Conservation (phyloP, 768 basidiomycete species). For the Suillus plorans region DNA sequence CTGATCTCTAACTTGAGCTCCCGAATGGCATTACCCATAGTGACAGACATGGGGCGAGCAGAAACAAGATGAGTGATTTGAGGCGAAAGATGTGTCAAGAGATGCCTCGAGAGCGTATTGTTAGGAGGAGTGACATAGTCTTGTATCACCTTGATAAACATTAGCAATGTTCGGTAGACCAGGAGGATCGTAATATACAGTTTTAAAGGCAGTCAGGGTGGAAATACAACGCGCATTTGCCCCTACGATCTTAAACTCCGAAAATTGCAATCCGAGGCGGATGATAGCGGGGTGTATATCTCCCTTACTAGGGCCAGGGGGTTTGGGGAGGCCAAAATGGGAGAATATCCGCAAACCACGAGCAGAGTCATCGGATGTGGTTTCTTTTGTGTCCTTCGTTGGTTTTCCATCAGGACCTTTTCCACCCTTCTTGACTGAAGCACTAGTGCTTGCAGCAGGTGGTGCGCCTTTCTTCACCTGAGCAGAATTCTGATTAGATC, state of each 20-base stretch:
- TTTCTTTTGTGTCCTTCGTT: conserved; percentile 27
- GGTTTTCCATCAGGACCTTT: conserved; percentile 20
- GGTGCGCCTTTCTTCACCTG: conserved; percentile 26
- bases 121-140: conserved; percentile 86
- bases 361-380: conserved; percentile 32
- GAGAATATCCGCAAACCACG: conserved; percentile 82
- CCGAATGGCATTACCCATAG: conserved; percentile 93
- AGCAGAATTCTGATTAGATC: conserved; percentile 24
- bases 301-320: conserved; percentile 56
- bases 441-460: conserved; percentile 17
- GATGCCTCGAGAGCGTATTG: conserved; percentile 84
- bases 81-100: conserved; percentile 88
- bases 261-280: conserved; percentile 85
- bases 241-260: conserved; percentile 89
- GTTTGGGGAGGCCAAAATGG: conserved; percentile 79
- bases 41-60: conserved; percentile 87
- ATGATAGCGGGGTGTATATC: conserved; percentile 91
- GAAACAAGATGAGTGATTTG: conserved; percentile 90
- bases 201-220: conserved; percentile 88
- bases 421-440: conserved; percentile 22
- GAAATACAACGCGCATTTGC: conserved; percentile 96
- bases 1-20: conserved; percentile 96
- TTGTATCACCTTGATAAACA: conserved; percentile 70
- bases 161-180: background rate
- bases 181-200: conserved; percentile 48